Evolutionary conservation across 2,329 filamentous ascomycete species (phyloP), one percentile per base, ranked within the genome.

Genomic region (Oidium heveae): DNA sequence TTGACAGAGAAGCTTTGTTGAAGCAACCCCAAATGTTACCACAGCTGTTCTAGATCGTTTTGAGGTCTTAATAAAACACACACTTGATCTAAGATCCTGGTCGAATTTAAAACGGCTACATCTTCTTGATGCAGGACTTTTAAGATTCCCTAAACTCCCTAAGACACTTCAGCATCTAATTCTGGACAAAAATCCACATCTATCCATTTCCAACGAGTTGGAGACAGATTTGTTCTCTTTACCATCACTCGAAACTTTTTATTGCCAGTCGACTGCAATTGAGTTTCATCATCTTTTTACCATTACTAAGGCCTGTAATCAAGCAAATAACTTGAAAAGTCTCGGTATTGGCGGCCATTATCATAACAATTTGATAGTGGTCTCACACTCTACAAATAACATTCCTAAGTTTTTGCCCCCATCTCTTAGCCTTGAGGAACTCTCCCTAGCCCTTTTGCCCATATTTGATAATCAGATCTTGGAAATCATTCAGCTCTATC

Each of bases 181-280:
- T 20, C 15, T 66, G 1, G 56, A 51, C 15, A 37, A 58, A 1
- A 63, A 61, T 32, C 41, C 32, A 32, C 39, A 54, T 9, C 41
- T 61, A 22, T 24, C 36, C 12, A 20, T 57, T 4, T 9, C n/a
- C 4, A 12, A 22, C 2, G 22, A 54, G n/a, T 20, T 28, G n/a
- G 50, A 55, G 16, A 55, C 57, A 18, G 49, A 54, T 8, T 10
- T 51, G 3, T 39, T 51, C 37, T 33, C 49, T 5, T 55, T 64
- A 33, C 63, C 64, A 15, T 41, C 61, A 5, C 58, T 65, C 16
- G 62, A 63, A 47, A 61, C 55, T 6, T 61, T 65, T 28, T 56
- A 55, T 18, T 62, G 60, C 47, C 28, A 59, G 2, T 37, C 32
- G 8, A 63, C 61, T 6, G n/a, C 28, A 18, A 34, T 64, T 13